Evolutionary conservation across 345 rosid genomes (phyloP), one percentile per base, ranked within the genome.

Genomic region (Clarkia xantiana): DNA sequence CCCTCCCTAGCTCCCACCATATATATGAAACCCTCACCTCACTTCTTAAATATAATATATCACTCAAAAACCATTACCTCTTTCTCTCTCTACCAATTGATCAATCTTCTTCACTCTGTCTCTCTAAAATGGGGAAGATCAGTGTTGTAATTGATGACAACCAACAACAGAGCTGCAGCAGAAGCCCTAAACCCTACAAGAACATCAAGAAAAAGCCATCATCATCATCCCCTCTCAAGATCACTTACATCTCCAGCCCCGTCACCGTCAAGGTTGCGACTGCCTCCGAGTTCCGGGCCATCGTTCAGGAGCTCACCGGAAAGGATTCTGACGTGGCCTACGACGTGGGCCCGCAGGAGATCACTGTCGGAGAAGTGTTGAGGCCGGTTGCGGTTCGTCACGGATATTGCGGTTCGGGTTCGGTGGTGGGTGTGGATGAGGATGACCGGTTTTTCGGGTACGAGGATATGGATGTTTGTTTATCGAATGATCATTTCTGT

Each of bases 291-390:
- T 76, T 76, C 60, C 61, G 69, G 10, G 63, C 75, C 0, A 65
- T 76, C 2, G 81, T 76, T 55, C 81, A 76, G 45, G 71, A 69
- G 53, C 52, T 76, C 13, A 76, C 78, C 1, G 78, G 81, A 9
- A 67, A 67, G 52, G 46, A 76, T 49, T 72, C 78, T 13, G 43
- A 57, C 0, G 14, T 56, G 11, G 45, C 18, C 1, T 7, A 29
- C 36, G 36, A 29, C 8, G 36, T 29, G 36, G 36, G 36, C 1
- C 36, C 36, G 8, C 36, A 29, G 36, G 36, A 29, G 36, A 29
- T 29, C 6, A 29, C 9, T 29, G 36, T 29, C 6, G 36, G 36
- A 29, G 36, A 29, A 29, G 9, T 29, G 36, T 29, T 29, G 36
- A 29, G 36, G 9, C 36, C 36, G 8, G 7, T 29, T 10, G 36